Evolutionary conservation across 345 rosid species (phyloP).

Genomic region (Salix dunnii): DNA sequence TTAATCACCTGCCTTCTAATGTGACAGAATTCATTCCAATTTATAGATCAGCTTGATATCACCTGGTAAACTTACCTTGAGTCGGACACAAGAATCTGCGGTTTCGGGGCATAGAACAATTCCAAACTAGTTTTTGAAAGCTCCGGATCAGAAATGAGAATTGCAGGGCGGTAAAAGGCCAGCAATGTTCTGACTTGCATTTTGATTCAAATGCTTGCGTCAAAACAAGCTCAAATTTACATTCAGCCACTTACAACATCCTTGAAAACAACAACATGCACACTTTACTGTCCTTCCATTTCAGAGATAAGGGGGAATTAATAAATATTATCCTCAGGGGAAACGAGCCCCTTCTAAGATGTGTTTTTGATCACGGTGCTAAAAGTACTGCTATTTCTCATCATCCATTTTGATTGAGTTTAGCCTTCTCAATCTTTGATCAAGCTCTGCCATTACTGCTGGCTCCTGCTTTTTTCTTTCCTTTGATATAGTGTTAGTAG

Average conservation of each 20-base stretch:
- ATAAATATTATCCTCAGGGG: conserved; percentile 8
- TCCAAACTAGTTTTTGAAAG: neutral
- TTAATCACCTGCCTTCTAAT: too few species aligned
- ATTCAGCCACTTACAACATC: conserved; percentile 17
- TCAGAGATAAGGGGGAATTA: conserved; percentile 1
- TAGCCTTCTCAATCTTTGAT: conserved; percentile 79
- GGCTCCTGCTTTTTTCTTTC: conserved; percentile 97
- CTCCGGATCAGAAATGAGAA: neutral
- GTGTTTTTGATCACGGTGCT: neutral
- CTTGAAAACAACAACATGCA: conserved; percentile 5
- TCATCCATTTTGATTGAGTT: conserved; percentile 59
- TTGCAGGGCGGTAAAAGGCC: conserved; percentile 3
- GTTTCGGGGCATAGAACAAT: neutral
- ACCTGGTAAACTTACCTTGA: neutral
- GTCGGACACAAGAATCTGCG: neutral
- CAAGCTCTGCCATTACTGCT: conserved; percentile 96
- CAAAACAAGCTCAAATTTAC: conserved; percentile 23
- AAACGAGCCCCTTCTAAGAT: conserved; percentile 20
- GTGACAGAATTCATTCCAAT: neutral
- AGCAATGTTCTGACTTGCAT: conserved; percentile 7
- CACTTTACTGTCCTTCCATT: conserved; percentile 15
- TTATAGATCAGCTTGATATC: neutral
- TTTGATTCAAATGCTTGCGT: neutral
- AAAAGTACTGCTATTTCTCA: conserved; percentile 30
- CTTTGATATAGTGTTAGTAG: conserved; percentile 89